A percentile compares a stretch with the other conserved stretches of the same genome.
These are phyloP conservation scores for Paramecium pentaurelia DNA, from an alignment of 73 alveolate species.

Conservation along the genomic window DNA sequence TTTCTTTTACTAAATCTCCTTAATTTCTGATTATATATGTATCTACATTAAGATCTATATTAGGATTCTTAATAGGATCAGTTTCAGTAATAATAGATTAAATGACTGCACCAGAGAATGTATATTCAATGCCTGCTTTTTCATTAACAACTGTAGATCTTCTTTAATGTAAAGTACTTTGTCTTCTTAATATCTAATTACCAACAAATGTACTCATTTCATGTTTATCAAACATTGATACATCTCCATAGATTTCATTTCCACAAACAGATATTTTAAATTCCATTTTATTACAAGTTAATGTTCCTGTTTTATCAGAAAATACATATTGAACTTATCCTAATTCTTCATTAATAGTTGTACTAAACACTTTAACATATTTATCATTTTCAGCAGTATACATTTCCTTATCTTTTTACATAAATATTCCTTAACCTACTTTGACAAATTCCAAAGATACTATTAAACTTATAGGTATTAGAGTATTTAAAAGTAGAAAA, in stretches of 20 bases:
- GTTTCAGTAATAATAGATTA: background rate
- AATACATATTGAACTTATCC: conserved; percentile 73
- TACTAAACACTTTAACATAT: conserved; percentile 50
- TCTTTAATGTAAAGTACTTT: background rate
- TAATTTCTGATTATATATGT: background rate
- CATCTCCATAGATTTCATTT: conserved; percentile 61
- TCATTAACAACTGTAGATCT: conserved; percentile 52
- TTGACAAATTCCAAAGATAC: conserved; percentile 95
- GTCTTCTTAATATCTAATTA: conserved; percentile 31
- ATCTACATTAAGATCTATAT: background rate
- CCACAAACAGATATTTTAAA: conserved; percentile 64
- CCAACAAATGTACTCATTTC: conserved; percentile 7
- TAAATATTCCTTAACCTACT: conserved; percentile 83
- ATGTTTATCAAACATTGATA: background rate
- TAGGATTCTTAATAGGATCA: background rate
- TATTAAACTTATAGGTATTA: conserved; percentile 95
- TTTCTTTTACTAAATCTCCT: conserved; percentile 53
- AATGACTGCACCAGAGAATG: background rate
- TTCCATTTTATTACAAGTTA: conserved; percentile 80
- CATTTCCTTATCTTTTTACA: conserved; percentile 81
- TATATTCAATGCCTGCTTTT: conserved; percentile 54
- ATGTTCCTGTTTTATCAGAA: conserved; percentile 79
- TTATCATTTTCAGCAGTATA: conserved; percentile 76
- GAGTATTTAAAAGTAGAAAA: conserved; percentile 89
- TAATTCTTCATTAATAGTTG: conserved; percentile 74